These are phyloP conservation scores for Pseudogymnoascus sp. DNA, from an alignment of 2,329 filamentous ascomycete genomes.

Conservation along the genomic window DNA sequence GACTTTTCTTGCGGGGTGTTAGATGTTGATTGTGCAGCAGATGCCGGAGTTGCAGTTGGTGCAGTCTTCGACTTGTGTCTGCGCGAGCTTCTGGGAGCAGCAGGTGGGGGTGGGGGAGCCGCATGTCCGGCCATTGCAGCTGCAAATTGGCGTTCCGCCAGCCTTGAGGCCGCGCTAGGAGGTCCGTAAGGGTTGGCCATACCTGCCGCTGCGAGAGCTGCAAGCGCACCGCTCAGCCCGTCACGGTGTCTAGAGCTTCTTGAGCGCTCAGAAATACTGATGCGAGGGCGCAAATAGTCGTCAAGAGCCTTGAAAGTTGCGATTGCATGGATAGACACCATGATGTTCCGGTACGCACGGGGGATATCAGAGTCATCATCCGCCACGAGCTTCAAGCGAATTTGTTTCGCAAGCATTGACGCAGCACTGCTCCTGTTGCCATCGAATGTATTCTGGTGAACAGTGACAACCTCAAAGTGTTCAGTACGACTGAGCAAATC, in stretches of 20 bases:
- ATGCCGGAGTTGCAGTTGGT: conserved; percentile 35
- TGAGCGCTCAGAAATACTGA: conserved; percentile 70
- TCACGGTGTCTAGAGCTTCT: conserved; percentile 51
- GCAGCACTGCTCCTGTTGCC: conserved; percentile 83
- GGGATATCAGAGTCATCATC: conserved; percentile 90
- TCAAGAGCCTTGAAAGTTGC: conserved; percentile 95
- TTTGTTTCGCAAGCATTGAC: conserved; percentile 94
- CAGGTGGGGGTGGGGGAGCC: conserved; percentile 31
- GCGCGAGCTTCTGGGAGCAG: conserved; percentile 29
- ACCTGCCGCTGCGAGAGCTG: conserved; percentile 68
- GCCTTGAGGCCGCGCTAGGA: conserved; percentile 23
- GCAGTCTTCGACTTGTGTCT: conserved; percentile 39
- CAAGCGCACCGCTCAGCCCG: conserved; percentile 60
- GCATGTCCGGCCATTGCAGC: conserved; percentile 24
- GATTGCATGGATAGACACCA: conserved; percentile 97
- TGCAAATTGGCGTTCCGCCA: conserved; percentile 25
- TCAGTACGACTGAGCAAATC: conserved; percentile 93
- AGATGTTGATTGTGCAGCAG: conserved; percentile 34
- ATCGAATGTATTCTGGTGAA: conserved; percentile 86
- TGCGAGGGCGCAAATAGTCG: conserved; percentile 87
- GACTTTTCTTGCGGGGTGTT: conserved; percentile 50
- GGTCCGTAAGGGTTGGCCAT: conserved; percentile 42
- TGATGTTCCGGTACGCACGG: conserved; percentile 79
- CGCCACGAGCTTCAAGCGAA: conserved; percentile 79
- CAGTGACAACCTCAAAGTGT: conserved; percentile 95